Conservation (phyloP, 495 filamentous ascomycete species). For the Penicillium odoratum region DNA sequence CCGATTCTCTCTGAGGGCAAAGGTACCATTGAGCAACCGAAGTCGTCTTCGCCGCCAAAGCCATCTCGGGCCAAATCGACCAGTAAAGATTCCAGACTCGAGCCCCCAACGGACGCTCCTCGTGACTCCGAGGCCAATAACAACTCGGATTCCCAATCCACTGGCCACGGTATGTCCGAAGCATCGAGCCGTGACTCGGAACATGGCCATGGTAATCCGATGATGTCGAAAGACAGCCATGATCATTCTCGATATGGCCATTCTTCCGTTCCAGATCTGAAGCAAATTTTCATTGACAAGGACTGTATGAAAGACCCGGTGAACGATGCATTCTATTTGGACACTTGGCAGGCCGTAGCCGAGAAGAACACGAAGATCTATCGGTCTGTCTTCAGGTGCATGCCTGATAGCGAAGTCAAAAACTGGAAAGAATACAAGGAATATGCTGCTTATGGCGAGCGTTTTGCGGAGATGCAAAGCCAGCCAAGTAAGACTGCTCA, state of each 20-base stretch:
- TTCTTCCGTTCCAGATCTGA: slow-evolving; percentile 65
- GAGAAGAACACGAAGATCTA: slow-evolving; percentile 94
- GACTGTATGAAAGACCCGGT: slow-evolving; percentile 84
- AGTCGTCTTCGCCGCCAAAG: slow-evolving; percentile 29
- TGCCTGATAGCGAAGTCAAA: slow-evolving; percentile 92
- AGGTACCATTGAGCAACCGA: slow-evolving; percentile 53
- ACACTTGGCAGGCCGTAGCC: slow-evolving; percentile 84
- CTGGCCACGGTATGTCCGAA: slow-evolving; percentile 18
- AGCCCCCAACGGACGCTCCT: slow-evolving; percentile 48
- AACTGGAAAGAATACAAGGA: slow-evolving; percentile 95
- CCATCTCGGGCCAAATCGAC: slow-evolving; percentile 18
- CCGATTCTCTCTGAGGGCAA: slow-evolving; percentile 61
- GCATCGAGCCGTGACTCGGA: slow-evolving; percentile 73
- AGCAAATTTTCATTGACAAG: slow-evolving; percentile 59
- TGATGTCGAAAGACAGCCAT: slow-evolving; percentile 42
- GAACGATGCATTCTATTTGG: slow-evolving; percentile 77
- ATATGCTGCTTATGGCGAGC: slow-evolving; percentile 73
- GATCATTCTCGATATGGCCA: slow-evolving; percentile 46
- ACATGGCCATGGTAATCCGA: slow-evolving; percentile 58
- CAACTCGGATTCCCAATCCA: slow-evolving; percentile 13
- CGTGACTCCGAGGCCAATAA: slow-evolving; percentile 30
- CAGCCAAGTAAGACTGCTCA: slow-evolving; percentile 46
- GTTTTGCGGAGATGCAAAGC: slow-evolving; percentile 71
- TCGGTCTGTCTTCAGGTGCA: slow-evolving; percentile 91
- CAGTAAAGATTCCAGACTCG: slow-evolving; percentile 40